phyloP scores from a whole-genome alignment of 2,329 filamentous ascomycete species.

The Leptographium galeiforme region DNA sequence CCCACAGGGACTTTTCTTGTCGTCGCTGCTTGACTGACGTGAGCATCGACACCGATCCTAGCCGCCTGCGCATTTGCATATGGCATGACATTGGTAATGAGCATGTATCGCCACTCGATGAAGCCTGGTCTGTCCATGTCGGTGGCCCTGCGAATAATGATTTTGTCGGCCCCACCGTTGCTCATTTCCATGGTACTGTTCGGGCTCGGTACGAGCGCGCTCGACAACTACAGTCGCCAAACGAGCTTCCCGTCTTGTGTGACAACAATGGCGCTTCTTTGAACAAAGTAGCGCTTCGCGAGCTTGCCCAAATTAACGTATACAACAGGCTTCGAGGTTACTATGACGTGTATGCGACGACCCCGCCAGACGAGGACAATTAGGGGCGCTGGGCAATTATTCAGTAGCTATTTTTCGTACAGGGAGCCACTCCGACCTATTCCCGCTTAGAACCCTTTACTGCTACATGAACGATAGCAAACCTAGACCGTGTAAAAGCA shows the following conservation, averaged over 20 bases:
- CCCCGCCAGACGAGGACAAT: too few relatives aligned
- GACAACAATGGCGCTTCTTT: neutral
- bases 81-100: conserved; percentile 3
- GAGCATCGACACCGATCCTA: neutral
- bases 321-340: neutral
- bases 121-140: neutral
- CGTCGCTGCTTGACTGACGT: conserved; percentile 2
- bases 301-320: neutral
- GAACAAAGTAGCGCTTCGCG: neutral
- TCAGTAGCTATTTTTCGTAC: too few relatives aligned
- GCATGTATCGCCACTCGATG: neutral
- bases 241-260: neutral
- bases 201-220: conserved; percentile 1
- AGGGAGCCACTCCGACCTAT: too few relatives aligned
- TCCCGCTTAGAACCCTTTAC: neutral
- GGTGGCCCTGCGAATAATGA: neutral
- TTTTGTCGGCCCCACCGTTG: neutral
- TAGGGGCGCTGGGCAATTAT: neutral
- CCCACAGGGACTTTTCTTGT: neutral
- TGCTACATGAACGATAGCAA: neutral
- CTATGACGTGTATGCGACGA: too few relatives aligned
- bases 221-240: neutral
- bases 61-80: neutral
- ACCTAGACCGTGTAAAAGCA: neutral
- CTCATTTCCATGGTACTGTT: neutral